Evolutionary conservation across 2,329 filamentous ascomycete species (phyloP).

Genomic region (Pyrenophora teres): DNA sequence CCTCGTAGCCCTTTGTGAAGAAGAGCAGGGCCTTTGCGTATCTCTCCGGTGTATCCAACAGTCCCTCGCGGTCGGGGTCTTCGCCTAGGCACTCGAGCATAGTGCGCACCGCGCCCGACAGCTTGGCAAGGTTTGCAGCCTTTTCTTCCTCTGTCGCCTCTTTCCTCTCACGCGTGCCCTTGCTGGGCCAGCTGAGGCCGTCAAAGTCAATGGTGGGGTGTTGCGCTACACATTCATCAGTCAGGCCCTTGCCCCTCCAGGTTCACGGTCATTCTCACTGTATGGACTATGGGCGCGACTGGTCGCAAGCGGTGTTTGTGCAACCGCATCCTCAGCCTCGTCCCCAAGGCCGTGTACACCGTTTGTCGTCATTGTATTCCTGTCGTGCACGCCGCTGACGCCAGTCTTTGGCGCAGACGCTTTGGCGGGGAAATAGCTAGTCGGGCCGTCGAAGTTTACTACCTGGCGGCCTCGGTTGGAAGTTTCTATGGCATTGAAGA

Average conservation of each 20-base stretch:
- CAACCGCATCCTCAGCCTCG: constrained; percentile 56
- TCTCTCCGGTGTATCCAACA: constrained; percentile 73
- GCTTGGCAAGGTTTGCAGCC: constrained; percentile 61
- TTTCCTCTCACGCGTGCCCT: constrained; percentile 66
- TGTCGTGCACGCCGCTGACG: constrained; percentile 13
- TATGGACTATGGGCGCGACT: constrained; percentile 58
- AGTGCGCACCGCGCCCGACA: constrained; percentile 66
- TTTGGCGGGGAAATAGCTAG: constrained; percentile 37
- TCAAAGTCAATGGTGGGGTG: constrained; percentile 60
- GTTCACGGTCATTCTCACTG: constrained; percentile 19
- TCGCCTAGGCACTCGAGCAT: constrained; percentile 70
- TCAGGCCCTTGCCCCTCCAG: too few species aligned
- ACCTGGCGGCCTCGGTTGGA: constrained; percentile 58
- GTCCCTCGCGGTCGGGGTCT: constrained; percentile 66
- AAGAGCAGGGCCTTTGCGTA: constrained; percentile 96
- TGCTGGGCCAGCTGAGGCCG: constrained; percentile 61
- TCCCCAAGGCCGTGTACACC: constrained; percentile 53
- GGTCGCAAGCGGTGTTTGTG: constrained; percentile 58
- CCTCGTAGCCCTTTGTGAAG: constrained; percentile 96
- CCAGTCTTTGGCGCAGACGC: constrained; percentile 22
- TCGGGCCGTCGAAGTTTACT: constrained; percentile 50
- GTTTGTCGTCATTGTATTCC: constrained; percentile 24
- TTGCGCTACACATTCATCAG: constrained; percentile 29
- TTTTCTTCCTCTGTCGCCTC: constrained; percentile 64
- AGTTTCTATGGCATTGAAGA: constrained; percentile 63